phyloP scores from a whole-genome alignment of 345 rosid genomes.

The Hibiscus trionum region DNA sequence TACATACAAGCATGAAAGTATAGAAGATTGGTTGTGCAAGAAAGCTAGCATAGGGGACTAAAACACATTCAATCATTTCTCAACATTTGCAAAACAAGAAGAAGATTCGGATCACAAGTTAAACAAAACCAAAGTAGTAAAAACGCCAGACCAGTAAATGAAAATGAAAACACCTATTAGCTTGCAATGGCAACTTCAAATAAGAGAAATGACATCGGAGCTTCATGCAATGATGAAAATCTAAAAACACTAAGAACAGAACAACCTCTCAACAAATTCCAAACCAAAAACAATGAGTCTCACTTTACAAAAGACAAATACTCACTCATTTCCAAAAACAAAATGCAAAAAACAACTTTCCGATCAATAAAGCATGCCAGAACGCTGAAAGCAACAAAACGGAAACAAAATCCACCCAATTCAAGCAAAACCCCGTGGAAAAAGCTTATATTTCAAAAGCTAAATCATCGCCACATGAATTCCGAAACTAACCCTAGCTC shows the following conservation, averaged over 20 bases:
- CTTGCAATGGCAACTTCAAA: not conserved
- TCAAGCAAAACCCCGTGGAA: not conserved
- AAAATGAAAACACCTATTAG: not conserved
- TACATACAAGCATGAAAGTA: not conserved
- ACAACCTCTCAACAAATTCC: no score
- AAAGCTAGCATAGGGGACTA: not conserved
- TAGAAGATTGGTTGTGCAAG: not conserved
- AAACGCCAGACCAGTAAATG: not conserved
- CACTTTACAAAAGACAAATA: not conserved
- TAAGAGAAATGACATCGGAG: not conserved
- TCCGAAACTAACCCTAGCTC: conserved; percentile 20
- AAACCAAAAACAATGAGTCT: no score
- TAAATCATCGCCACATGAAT: not conserved
- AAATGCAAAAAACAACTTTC: no score
- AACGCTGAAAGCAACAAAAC: no score
- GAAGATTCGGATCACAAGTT: not conserved
- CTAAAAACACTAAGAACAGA: not conserved
- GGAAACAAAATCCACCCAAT: no score
- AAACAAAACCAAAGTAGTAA: not conserved
- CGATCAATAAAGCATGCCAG: not conserved
- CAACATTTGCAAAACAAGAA: not conserved
- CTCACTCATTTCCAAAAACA: no score
- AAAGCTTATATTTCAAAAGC: not conserved
- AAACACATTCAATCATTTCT: not conserved
- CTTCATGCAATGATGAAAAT: not conserved